A percentile compares a stretch with the other conserved stretches of the same genome.
phyloP scores from a whole-genome alignment of 148 eudicot species.

The Spergularia bocconei region DNA sequence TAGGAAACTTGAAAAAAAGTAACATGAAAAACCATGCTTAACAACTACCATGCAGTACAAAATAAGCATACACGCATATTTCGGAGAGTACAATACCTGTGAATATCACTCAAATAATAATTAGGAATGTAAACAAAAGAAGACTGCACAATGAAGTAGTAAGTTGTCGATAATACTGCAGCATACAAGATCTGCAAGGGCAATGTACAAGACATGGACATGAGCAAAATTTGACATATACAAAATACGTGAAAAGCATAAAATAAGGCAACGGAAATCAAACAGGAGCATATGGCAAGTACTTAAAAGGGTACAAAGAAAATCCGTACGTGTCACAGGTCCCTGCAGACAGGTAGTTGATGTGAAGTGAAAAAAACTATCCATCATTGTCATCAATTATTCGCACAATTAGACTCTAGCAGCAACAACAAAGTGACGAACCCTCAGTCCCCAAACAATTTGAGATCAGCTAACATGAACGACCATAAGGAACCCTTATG shows the following conservation, averaged over 20 bases:
- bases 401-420: not conserved
- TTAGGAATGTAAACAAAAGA: conserved; percentile 85
- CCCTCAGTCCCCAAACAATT: not conserved
- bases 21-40: conserved; percentile 4
- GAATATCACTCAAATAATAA: conserved; percentile 72
- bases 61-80: not conserved
- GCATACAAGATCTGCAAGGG: conserved; percentile 72
- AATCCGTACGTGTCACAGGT: not conserved
- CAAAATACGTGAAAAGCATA: not conserved
- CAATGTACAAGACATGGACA: conserved; percentile 15
- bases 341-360: not conserved
- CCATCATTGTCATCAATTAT: not conserved
- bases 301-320: not conserved
- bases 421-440: not conserved
- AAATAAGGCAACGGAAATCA: too few species aligned
- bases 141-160: conserved; percentile 64
- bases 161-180: conserved; percentile 67
- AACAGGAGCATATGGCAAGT: not conserved
- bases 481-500: not conserved
- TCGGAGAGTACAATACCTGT: conserved; percentile 55
- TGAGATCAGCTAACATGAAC: not conserved
- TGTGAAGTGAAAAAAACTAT: not conserved
- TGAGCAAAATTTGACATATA: conserved; percentile 5
- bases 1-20: conserved; percentile 25
- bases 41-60: conserved; percentile 5